These are phyloP conservation scores for Verticillium nonalfalfae DNA, from an alignment of 2,329 filamentous ascomycete genomes.

Conservation along the genomic window DNA sequence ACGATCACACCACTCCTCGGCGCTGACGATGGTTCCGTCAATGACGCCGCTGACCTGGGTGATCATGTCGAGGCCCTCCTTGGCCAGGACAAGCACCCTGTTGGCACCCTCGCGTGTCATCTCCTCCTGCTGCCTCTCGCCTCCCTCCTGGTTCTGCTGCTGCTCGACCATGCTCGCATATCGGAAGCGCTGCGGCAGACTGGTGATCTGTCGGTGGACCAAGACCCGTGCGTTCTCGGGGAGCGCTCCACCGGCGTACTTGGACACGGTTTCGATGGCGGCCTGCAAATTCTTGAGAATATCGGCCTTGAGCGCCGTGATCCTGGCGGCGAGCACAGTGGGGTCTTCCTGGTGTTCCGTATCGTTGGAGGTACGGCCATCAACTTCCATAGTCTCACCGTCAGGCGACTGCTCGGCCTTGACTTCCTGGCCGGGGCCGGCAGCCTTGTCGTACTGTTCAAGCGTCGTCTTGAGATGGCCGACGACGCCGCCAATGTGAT, in stretches of 20 bases:
- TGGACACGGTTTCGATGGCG: conserved; percentile 78
- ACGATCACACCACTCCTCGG: conserved; percentile 84
- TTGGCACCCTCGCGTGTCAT: conserved; percentile 56
- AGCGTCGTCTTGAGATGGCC: conserved; percentile 67
- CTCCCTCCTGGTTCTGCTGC: conserved; percentile 21
- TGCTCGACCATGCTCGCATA: conserved; percentile 52
- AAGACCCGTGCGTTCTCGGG: conserved; percentile 82
- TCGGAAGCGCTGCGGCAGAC: conserved; percentile 76
- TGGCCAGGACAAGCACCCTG: conserved; percentile 76
- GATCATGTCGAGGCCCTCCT: conserved; percentile 92
- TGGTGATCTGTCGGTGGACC: conserved; percentile 77
- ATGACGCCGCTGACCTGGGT: conserved; percentile 82
- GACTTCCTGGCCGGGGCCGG: neutral
- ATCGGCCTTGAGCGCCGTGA: conserved; percentile 62
- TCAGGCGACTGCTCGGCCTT: conserved; percentile 6
- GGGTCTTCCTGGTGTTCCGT: conserved; percentile 29
- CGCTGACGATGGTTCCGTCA: conserved; percentile 82
- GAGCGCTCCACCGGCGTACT: conserved; percentile 83
- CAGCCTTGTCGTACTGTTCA: conserved; percentile 68
- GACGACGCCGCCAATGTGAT: conserved; percentile 71
- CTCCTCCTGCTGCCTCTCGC: conserved; percentile 25
- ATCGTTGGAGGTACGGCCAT: conserved; percentile 9
- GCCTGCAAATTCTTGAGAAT: conserved; percentile 74
- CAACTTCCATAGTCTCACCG: conserved; percentile 17
- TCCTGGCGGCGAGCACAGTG: conserved; percentile 50